phyloP scores from a whole-genome alignment of 768 basidiomycete species.

The Melanogaster broomeanus region DNA sequence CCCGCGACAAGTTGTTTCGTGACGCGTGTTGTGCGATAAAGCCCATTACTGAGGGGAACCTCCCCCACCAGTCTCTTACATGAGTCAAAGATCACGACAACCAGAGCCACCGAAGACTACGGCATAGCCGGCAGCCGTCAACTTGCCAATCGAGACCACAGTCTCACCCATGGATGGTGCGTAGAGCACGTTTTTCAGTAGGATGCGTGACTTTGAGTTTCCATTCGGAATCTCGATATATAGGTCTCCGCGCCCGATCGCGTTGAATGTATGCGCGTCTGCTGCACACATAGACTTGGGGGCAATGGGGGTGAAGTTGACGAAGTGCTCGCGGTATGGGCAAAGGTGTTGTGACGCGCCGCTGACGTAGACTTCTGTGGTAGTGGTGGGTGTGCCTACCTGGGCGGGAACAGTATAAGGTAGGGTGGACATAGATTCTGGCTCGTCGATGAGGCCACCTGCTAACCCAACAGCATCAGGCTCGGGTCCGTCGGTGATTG shows the following conservation, averaged over 20 bases:
- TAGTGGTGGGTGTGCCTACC: no score
- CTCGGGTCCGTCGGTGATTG: no score
- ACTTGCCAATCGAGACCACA: slow-evolving; percentile 1
- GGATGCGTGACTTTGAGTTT: not conserved
- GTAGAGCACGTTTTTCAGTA: no score
- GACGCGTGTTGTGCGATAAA: not conserved
- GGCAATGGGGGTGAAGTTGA: no score
- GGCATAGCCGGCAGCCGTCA: not conserved
- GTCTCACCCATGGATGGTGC: slow-evolving; percentile 1
- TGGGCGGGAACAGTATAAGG: no score
- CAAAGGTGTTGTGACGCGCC: not conserved
- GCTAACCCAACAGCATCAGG: no score
- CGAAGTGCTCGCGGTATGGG: no score
- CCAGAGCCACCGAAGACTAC: not conserved
- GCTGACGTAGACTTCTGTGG: no score
- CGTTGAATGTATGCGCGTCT: slow-evolving; percentile 1
- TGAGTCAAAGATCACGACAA: not conserved
- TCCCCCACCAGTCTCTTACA: not conserved
- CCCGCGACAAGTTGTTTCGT: not conserved
- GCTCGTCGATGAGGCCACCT: no score
- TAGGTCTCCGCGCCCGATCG: not conserved
- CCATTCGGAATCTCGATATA: not conserved
- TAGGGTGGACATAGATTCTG: no score
- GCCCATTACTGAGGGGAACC: not conserved
- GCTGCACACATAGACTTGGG: no score